Base-by-base conservation (phyloP, 2,329 filamentous ascomycete genomes). In the Colletotrichum acutatum region DNA sequence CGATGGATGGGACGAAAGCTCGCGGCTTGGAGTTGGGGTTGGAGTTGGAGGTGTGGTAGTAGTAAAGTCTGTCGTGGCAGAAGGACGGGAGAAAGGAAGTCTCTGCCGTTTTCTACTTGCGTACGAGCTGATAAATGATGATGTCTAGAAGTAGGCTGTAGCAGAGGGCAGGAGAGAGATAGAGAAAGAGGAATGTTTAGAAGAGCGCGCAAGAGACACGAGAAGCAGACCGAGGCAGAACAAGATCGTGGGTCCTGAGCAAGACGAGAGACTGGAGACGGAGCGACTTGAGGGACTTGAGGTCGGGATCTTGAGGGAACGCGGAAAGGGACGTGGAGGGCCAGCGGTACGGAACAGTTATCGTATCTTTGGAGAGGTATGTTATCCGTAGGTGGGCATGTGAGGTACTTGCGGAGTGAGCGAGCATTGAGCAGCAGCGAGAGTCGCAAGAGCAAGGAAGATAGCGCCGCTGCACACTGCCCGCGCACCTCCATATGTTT, bases 1-100 rank as follows among this genome's bases (percentile, higher is more conserved):
- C 28, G 70, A 22, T n/a, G 60, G 60, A 60, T 72, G 56, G 70
- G 70, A 72, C 34, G 70, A 70, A 70, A 30, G 60, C 53, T 42
- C 53, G 28, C 53, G 56, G 30, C 71, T 56, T 42, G 24, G n/a
- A 16, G 57, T 42, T 42, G 37, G 37, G 16, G 37, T 49, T 42
- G 37, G 37, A 42, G 37, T 49, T n/a, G 42, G 19, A 49, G 42
- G 24, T 57, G 53, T 59, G 34, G 30, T 49, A 16, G 63, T 16
- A 46, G 63, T 14, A 46, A 52, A 28, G 58, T 59, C 42, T 49
- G 24, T 54, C 37, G 54, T 58, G 62, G 57, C 34, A 59, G 24
- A n/a, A 26, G 7, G 34, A 52, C 26, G 30, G 7, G 16, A 34
- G 54, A 53, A 11, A 49, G 22, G 58, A 14, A 56, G 28, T 58